Percentiles rank a stretch among this genome's conserved stretches.
Conservation (phyloP, 176 grass and related monocot genomes). For the Bolboschoenus planiculmis region DNA sequence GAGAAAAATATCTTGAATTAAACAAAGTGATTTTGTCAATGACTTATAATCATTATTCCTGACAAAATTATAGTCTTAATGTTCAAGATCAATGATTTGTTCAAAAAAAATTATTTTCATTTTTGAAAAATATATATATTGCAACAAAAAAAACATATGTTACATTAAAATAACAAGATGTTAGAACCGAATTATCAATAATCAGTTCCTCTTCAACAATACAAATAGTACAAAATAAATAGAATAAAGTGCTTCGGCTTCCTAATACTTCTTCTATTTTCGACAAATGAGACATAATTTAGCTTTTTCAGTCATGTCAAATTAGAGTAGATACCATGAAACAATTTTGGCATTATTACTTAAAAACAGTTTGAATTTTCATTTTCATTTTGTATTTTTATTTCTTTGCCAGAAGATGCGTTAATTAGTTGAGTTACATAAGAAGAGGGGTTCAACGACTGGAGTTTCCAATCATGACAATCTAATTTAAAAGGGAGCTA, state of each 20-base stretch:
- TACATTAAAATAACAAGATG: background rate
- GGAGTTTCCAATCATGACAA: slow-evolving; percentile 4
- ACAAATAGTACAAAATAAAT: background rate
- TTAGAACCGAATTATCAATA: background rate
- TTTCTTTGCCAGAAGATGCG: too few relatives aligned
- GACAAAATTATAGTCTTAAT: too few relatives aligned
- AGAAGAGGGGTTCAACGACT: background rate
- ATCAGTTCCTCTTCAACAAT: background rate
- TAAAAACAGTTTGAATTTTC: too few relatives aligned
- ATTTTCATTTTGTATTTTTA: too few relatives aligned
- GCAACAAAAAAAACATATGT: background rate
- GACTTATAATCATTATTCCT: background rate
- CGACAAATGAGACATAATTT: background rate
- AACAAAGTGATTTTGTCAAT: background rate
- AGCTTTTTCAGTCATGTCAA: background rate
- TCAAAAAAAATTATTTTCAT: too few relatives aligned
- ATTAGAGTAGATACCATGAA: too few relatives aligned
- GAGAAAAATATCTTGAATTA: too few relatives aligned
- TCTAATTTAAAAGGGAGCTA: background rate
- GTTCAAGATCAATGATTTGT: too few relatives aligned
- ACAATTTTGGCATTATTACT: too few relatives aligned
- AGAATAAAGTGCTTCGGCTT: background rate
- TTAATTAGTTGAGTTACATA: too few relatives aligned
- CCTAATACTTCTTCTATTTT: background rate
- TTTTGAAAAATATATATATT: background rate